These are phyloP conservation scores for Alternaria rosae DNA, from an alignment of 2,329 filamentous ascomycete species.

Conservation along the genomic window DNA sequence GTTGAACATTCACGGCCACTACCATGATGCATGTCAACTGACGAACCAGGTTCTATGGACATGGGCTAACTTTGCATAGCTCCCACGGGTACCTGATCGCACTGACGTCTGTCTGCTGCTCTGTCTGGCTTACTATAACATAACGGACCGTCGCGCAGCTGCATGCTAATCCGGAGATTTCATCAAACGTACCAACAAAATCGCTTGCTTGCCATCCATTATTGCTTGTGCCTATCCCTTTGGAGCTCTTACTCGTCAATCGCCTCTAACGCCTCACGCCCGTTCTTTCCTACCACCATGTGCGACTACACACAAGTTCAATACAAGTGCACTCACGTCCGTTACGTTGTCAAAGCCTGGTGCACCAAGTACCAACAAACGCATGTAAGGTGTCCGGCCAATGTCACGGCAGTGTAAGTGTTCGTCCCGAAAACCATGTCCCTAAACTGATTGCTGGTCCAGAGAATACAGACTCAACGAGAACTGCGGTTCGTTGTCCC, in stretches of 20 bases:
- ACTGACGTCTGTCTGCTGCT: slow-evolving; percentile 24
- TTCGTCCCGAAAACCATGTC: background rate
- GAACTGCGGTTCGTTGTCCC: slow-evolving; percentile 53
- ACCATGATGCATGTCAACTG: slow-evolving; percentile 31
- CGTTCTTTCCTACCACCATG: slow-evolving; percentile 50
- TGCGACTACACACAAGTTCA: slow-evolving; percentile 68
- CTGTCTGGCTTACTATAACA: slow-evolving; percentile 23
- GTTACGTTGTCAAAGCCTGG: slow-evolving; percentile 65
- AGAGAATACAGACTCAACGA: slow-evolving; percentile 59
- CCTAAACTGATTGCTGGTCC: slow-evolving; percentile 15
- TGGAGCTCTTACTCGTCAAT: slow-evolving; percentile 6
- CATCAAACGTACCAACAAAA: slow-evolving; percentile 11
- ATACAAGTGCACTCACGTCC: slow-evolving; percentile 63
- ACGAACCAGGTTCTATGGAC: slow-evolving; percentile 19
- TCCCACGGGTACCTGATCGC: slow-evolving; percentile 33
- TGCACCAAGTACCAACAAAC: slow-evolving; percentile 63
- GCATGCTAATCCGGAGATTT: slow-evolving; percentile 22
- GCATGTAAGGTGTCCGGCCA: slow-evolving; percentile 63
- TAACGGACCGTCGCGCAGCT: slow-evolving; percentile 28
- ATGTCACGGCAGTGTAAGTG: slow-evolving; percentile 60
- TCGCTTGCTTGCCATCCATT: slow-evolving; percentile 9
- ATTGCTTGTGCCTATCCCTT: background rate
- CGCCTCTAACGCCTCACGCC: slow-evolving; percentile 6
- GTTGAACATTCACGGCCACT: slow-evolving; percentile 26
- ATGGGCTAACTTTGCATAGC: slow-evolving; percentile 25